A percentile compares a stretch with the other conserved stretches of the same genome.
phyloP scores from a whole-genome alignment of 2,329 filamentous ascomycete genomes.

The Lizonia empirigonia region DNA sequence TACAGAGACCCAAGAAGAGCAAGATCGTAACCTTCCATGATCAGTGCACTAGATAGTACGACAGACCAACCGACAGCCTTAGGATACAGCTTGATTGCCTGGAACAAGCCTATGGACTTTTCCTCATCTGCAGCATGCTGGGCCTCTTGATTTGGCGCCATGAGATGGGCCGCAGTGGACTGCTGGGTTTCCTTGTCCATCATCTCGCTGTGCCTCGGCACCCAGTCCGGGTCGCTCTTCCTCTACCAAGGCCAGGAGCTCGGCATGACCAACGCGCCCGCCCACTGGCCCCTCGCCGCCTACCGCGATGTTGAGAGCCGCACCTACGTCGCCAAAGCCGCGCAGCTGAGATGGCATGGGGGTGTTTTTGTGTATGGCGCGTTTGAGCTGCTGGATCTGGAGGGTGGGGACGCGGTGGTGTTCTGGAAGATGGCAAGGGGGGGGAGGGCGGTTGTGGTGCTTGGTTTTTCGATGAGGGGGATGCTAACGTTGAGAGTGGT shows the following conservation, averaged over 20 bases:
- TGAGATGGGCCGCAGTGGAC: slow-evolving; percentile 17
- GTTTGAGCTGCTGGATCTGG: slow-evolving; percentile 61
- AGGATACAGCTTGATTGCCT: slow-evolving; percentile 80
- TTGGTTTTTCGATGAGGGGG: slow-evolving; percentile 46
- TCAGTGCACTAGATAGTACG: slow-evolving; percentile 82
- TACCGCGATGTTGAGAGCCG: slow-evolving; percentile 69
- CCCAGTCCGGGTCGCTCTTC: slow-evolving; percentile 61
- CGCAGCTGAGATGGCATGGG: slow-evolving; percentile 57
- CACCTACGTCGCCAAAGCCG: slow-evolving; percentile 50
- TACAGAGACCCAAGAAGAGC: slow-evolving; percentile 79
- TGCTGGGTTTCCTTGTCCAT: slow-evolving; percentile 25
- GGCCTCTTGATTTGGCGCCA: slow-evolving; percentile 34
- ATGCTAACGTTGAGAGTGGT: background rate
- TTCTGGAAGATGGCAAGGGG: slow-evolving; percentile 46
- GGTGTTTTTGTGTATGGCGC: slow-evolving; percentile 72
- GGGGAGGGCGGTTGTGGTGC: slow-evolving; percentile 42
- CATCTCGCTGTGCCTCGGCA: slow-evolving; percentile 51
- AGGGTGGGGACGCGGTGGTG: slow-evolving; percentile 61
- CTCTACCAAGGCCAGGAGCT: slow-evolving; percentile 68
- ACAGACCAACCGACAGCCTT: slow-evolving; percentile 84
- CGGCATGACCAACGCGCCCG: slow-evolving; percentile 63
- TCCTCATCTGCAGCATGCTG: slow-evolving; percentile 52
- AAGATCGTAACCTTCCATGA: slow-evolving; percentile 88
- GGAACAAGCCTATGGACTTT: slow-evolving; percentile 61
- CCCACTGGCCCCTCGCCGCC: slow-evolving; percentile 55